Evolutionary conservation across 2,329 filamentous ascomycete genomes (phyloP), one percentile per base, ranked within the genome.

Genomic region (Ophioceras dolichostomum): DNA sequence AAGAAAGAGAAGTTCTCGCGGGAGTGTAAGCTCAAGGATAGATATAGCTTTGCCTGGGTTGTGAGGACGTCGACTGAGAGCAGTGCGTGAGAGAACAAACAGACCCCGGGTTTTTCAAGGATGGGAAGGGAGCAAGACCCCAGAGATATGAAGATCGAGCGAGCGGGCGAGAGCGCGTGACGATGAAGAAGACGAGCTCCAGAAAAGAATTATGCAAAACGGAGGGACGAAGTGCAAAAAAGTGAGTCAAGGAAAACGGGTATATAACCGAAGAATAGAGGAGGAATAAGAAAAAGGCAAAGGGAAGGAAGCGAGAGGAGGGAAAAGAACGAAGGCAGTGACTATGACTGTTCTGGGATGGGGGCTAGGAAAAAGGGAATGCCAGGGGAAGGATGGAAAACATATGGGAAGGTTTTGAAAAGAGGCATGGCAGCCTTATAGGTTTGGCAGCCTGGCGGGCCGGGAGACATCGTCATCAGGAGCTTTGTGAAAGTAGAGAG

Each of bases 401-500:
- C 49, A 47, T 48, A 48, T 54, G 32, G 36, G 39, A 43, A 34
- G 36, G 24, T 43, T 42, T 22, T 46, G 45, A 47, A 40, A 43
- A 50, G 47, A 48, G 48, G 54, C 57, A 68, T 69, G 60, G 61
- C 51, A 67, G 62, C 67, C 68, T 73, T 73, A 72, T 73, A 73
- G 31, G 28, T 28, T 28, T 55, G 57, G 48, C 47, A 60, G 57
- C 57, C 60, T 62, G 54, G 54, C 34, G 39, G 33, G 45, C 40
- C 42, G n/a, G n/a, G 22, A 44, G 42, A 39, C 45, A 45, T 43
- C 44, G 47, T 49, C 45, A 49, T 47, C 43, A 47, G 51, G 49
- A n/a, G n/a, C n/a, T n/a, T n/a, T n/a, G n/a, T n/a, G n/a, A n/a
- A n/a, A n/a, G n/a, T n/a, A n/a, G n/a, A n/a, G n/a, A n/a, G n/a